These are phyloP conservation scores for Cylindrotheca fusiformis DNA, from an alignment of 108 stramenopile genomes.

Conservation along the genomic window DNA sequence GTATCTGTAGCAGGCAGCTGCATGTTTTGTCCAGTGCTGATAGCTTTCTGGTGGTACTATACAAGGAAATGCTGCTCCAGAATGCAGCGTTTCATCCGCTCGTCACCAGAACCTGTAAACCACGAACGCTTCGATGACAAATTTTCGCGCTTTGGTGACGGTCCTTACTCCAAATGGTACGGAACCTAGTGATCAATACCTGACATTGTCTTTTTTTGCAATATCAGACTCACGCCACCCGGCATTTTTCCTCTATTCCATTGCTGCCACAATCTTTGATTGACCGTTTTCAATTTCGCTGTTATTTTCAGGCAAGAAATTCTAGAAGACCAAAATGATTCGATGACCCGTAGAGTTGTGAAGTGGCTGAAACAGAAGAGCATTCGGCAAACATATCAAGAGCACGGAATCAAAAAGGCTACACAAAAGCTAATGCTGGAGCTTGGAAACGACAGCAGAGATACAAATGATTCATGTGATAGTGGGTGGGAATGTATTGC, in stretches of 20 bases:
- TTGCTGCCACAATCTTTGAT: neutral
- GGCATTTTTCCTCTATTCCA: neutral
- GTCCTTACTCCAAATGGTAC: constrained; percentile 10
- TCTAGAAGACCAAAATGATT: constrained; percentile 6
- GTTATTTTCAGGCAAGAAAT: constrained; percentile 21
- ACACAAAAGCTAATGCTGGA: too few relatives aligned
- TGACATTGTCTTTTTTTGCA: neutral
- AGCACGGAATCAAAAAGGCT: constrained; percentile 2
- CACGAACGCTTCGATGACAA: constrained; percentile 10
- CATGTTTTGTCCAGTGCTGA: constrained; percentile 29
- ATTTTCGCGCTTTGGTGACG: constrained; percentile 7
- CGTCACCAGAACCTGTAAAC: constrained; percentile 1
- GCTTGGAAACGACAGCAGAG: too few relatives aligned
- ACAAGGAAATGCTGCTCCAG: constrained; percentile 22
- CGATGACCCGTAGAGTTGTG: constrained; percentile 15
- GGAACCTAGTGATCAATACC: neutral
- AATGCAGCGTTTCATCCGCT: constrained; percentile 4
- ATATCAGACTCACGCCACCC: neutral
- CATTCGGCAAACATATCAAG: constrained; percentile 8
- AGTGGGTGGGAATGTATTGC: too few relatives aligned
- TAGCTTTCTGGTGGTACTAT: constrained; percentile 35
- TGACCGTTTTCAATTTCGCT: neutral
- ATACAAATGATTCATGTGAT: too few relatives aligned
- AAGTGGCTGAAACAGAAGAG: constrained; percentile 34
- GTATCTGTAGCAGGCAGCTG: constrained; percentile 8